phyloP scores from a whole-genome alignment of 176 grass and related monocot species.

The Luzula sylvatica region DNA sequence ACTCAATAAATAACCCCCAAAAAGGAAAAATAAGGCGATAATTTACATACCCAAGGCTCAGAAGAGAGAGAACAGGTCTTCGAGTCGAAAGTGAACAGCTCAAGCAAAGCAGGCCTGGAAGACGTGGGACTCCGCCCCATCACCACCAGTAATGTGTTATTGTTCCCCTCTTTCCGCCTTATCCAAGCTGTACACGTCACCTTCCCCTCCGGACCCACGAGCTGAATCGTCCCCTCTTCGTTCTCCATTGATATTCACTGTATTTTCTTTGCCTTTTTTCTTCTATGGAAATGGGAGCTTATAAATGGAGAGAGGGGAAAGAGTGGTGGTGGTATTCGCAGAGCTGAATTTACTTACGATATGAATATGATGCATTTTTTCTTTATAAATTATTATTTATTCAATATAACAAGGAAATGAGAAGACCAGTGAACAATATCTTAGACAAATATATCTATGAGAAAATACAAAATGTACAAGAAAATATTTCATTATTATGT shows the following conservation, averaged over 20 bases:
- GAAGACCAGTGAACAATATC: too few species aligned
- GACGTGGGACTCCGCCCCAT: conserved; percentile 33
- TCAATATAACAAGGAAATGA: too few species aligned
- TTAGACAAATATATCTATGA: too few species aligned
- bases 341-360: too few species aligned
- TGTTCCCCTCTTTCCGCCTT: conserved; percentile 52
- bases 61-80: conserved; percentile 39
- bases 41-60: conserved; percentile 41
- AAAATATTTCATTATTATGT: too few species aligned
- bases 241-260: conserved; percentile 6
- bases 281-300: too few species aligned
- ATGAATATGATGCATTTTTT: too few species aligned
- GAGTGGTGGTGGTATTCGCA: too few species aligned
- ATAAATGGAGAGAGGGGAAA: too few species aligned
- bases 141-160: conserved; percentile 29
- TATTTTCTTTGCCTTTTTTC: not conserved
- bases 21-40: not conserved
- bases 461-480: too few species aligned
- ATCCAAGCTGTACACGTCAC: conserved; percentile 74
- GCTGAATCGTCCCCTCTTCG: not conserved
- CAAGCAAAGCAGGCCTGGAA: conserved; percentile 29
- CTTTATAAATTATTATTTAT: too few species aligned
- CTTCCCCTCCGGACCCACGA: conserved; percentile 17
- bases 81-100: conserved; percentile 68
- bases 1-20: not conserved